These are phyloP conservation scores for Puccinia novopanici DNA, from an alignment of 1,284 basidiomycete genomes.

Conservation along the genomic window DNA sequence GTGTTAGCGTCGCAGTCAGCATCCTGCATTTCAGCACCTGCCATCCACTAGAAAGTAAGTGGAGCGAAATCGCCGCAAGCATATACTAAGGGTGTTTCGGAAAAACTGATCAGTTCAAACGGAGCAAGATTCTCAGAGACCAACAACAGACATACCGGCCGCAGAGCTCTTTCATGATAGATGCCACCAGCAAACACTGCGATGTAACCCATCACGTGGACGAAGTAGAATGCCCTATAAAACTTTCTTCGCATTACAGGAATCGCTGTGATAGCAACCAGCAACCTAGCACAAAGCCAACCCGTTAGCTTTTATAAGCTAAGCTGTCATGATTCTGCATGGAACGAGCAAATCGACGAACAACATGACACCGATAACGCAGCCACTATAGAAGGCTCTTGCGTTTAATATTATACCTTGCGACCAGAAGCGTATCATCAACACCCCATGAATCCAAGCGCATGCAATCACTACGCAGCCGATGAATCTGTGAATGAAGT, in stretches of 20 bases:
- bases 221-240: constrained; percentile 35
- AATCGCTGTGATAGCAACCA: constrained; percentile 33
- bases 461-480: constrained; percentile 35
- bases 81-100: constrained; percentile 26
- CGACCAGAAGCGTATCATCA: constrained; percentile 14
- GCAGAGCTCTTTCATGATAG: constrained; percentile 34
- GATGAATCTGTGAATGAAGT: constrained; percentile 40
- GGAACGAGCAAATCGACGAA: background rate
- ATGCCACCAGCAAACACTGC: constrained; percentile 28
- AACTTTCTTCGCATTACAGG: constrained; percentile 28
- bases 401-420: constrained; percentile 34
- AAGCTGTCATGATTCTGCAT: background rate
- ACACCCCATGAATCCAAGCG: constrained; percentile 28
- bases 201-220: constrained; percentile 42
- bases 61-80: constrained; percentile 25
- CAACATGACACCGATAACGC: constrained; percentile 31
- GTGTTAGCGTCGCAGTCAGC: constrained; percentile 30
- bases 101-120: constrained; percentile 5
- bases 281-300: constrained; percentile 14
- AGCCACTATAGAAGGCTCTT: constrained; percentile 39
- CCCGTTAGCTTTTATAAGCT: background rate
- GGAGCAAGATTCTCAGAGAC: background rate
- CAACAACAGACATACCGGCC: constrained; percentile 24
- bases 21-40: constrained; percentile 38
- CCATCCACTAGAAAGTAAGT: constrained; percentile 34